Conservation (phyloP, 169 alveolate genomes). For the Blepharisma undulans region DNA sequence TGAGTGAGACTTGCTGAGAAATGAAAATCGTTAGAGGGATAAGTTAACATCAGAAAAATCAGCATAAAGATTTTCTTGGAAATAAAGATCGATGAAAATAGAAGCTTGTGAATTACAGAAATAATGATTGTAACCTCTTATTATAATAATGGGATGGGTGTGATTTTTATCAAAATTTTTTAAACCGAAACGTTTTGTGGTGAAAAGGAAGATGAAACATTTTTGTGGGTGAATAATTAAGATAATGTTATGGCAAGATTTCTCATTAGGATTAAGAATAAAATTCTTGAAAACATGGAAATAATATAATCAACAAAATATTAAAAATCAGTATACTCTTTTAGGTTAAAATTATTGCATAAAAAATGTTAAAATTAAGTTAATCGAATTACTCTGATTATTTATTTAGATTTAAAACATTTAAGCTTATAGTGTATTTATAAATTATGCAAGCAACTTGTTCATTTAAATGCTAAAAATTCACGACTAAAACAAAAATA, state of each 20-base stretch:
- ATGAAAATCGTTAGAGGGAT: not conserved
- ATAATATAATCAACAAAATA: not conserved
- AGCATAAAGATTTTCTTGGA: not conserved
- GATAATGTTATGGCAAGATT: not conserved
- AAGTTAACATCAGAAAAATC: not conserved
- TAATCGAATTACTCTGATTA: too few species aligned
- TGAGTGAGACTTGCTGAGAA: not conserved
- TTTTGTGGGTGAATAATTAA: not conserved
- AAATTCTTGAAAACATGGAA: not conserved
- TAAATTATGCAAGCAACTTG: too few species aligned
- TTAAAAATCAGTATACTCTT: not conserved
- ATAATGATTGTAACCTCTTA: too few species aligned
- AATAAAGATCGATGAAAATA: not conserved
- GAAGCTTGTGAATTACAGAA: not conserved
- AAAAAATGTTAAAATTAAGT: not conserved
- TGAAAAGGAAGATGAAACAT: not conserved
- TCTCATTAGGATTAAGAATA: not conserved
- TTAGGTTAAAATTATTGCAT: too few species aligned
- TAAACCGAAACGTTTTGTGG: not conserved
- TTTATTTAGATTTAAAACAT: too few species aligned
- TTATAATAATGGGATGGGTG: not conserved
- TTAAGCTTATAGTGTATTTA: too few species aligned
- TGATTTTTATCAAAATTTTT: too few species aligned
- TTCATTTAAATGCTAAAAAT: too few species aligned
- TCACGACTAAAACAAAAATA: too few species aligned